Percentiles rank a stretch among this genome's conserved stretches.
Evolutionary conservation across 2,329 filamentous ascomycete genomes (phyloP).

Genomic region (Plectosphaerella plurivora): DNA sequence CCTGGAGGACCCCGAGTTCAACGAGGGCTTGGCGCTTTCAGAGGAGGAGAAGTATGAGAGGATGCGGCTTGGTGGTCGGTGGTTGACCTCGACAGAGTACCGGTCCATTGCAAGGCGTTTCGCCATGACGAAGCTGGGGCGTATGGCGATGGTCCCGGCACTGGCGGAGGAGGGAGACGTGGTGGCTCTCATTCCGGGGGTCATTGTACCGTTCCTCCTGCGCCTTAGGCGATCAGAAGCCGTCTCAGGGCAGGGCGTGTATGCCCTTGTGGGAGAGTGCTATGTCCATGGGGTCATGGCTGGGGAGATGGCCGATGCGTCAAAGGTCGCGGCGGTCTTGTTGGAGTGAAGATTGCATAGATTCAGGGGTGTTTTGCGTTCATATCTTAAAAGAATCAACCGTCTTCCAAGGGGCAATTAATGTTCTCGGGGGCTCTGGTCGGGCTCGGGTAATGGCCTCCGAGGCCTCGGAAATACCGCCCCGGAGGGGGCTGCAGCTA

Average conservation of each 20-base stretch:
- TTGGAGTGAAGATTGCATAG: too few relatives aligned
- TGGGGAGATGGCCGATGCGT: background rate
- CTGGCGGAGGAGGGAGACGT: background rate
- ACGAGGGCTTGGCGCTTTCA: background rate
- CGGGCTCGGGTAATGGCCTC: too few relatives aligned
- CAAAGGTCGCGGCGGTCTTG: too few relatives aligned
- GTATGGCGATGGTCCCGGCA: background rate
- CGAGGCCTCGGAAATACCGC: too few relatives aligned
- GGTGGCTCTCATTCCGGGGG: background rate
- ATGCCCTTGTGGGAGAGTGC: background rate
- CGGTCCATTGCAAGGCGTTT: background rate
- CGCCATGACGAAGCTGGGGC: background rate
- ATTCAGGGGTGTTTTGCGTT: too few relatives aligned
- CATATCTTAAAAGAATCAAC: too few relatives aligned
- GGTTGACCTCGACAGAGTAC: background rate
- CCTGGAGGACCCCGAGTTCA: background rate
- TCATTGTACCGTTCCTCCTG: background rate
- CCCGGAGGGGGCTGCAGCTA: too few relatives aligned
- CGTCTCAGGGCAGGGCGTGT: background rate
- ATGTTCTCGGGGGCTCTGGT: too few relatives aligned
- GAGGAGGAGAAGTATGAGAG: background rate
- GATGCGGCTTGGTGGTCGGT: background rate
- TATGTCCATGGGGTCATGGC: constrained; percentile 8
- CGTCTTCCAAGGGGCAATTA: too few relatives aligned
- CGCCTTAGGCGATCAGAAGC: background rate